Evolutionary conservation across 2,329 filamentous ascomycete genomes (phyloP), one percentile per base, ranked within the genome.

Genomic region (Bipolaris sorokiniana): DNA sequence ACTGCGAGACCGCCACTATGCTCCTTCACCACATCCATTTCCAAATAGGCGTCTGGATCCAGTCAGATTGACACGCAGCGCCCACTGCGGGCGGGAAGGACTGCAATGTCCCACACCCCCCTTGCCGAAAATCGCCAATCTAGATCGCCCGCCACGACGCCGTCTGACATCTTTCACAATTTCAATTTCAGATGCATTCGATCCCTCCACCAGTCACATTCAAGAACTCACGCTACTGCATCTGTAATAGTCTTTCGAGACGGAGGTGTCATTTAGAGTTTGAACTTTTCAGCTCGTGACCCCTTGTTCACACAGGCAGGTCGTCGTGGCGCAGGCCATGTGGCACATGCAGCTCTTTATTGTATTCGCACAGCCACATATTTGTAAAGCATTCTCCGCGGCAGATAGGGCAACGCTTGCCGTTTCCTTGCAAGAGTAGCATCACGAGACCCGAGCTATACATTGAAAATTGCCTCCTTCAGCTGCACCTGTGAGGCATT

Each of bases 201-300:
- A 54, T 54, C 54, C 54, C 37, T 51, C 50, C 48, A 51, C 47
- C 58, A 50, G 40, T 44, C 51, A 49, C 48, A 18, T 26, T 13
- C 10, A 18, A 50, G 56, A 47, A 34, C 37, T 54, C 28, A 40
- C 53, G 52, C 42, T 34, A 42, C 36, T 33, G 31, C 44, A 48
- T 41, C 40, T 23, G 15, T 23, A 54, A 48, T 47, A 42, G 15
- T n/a, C 6, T 10, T 23, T 41, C 38, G 38, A 41, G 13, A 26
- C 4, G 15, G 33, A 28, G 7, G 16, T 28, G 16, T 28, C 13
- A 46, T 44, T 53, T 53, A 51, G 54, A 52, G 44, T 56, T 53
- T 37, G 48, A 18, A 38, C n/a, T 44, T 54, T 45, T 63, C 64
- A 67, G 64, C 64, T 66, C 47, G 34, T 44, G n/a, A 38, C 61